Conservation (phyloP, 2,329 filamentous ascomycete species). For the Fusarium subtropicale region DNA sequence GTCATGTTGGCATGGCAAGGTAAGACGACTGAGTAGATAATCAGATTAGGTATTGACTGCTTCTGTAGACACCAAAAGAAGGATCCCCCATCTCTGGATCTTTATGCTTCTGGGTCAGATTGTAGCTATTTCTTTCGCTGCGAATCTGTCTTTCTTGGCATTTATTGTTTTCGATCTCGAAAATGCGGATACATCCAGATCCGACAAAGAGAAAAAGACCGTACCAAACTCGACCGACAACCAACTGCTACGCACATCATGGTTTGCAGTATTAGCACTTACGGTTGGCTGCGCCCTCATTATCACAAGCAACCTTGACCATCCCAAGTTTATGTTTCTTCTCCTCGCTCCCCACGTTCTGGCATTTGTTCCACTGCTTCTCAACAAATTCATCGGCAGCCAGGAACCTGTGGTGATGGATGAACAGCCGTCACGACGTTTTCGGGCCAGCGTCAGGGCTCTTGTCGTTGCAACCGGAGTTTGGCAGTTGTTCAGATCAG, state of each 20-base stretch:
- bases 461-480: neutral
- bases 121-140: neutral
- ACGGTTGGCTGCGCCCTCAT: neutral
- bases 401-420: neutral
- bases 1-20: neutral
- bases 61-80: neutral
- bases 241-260: neutral
- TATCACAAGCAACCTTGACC: neutral
- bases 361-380: neutral
- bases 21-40: neutral
- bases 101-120: constrained; percentile 4
- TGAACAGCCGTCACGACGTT: neutral
- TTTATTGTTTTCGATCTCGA: neutral
- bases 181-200: neutral
- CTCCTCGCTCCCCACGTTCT: neutral
- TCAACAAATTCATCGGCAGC: neutral
- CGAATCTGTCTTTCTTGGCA: neutral
- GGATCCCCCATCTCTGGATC: neutral
- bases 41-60: neutral
- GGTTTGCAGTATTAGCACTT: neutral
- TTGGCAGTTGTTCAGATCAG: neutral
- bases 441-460: neutral
- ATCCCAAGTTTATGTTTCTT: neutral
- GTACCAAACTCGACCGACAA: neutral
- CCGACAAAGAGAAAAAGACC: neutral